A percentile compares a stretch with the other conserved stretches of the same genome.
phyloP scores from a whole-genome alignment of 495 filamentous ascomycete genomes.

The Aspergillus haitiensis region DNA sequence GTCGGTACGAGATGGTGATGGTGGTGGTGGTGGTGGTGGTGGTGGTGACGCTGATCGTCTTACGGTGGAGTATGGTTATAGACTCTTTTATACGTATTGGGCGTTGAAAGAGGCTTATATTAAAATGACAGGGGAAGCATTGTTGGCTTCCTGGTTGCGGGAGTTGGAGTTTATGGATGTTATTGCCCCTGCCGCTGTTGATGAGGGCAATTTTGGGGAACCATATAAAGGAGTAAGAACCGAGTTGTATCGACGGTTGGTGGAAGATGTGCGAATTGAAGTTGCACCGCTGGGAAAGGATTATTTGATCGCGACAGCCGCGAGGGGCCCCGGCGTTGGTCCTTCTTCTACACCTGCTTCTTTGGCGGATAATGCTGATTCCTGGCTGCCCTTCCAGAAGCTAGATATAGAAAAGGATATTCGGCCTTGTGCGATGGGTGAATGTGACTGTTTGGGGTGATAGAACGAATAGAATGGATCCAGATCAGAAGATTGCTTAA shows the following conservation, averaged over 20 bases:
- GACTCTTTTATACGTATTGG: constrained; percentile 86
- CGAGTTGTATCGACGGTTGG: constrained; percentile 46
- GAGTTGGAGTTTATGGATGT: constrained; percentile 68
- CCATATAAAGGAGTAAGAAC: constrained; percentile 53
- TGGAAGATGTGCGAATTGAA: constrained; percentile 59
- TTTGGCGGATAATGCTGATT: constrained; percentile 14
- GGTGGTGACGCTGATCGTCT: background rate
- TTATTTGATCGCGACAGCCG: constrained; percentile 62
- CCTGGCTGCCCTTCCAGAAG: constrained; percentile 26
- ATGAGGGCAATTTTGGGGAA: constrained; percentile 36
- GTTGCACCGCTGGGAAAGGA: constrained; percentile 60
- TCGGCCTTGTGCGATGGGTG: constrained; percentile 33
- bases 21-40: too few relatives aligned
- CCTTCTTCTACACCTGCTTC: constrained; percentile 1
- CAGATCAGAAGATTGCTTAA: background rate
- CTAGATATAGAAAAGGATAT: constrained; percentile 37
- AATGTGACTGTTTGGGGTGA: constrained; percentile 25
- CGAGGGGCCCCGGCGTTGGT: constrained; percentile 36
- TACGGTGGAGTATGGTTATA: constrained; percentile 57
- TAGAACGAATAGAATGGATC: background rate
- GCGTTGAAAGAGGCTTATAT: constrained; percentile 89
- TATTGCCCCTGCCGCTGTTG: constrained; percentile 48
- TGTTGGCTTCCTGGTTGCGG: constrained; percentile 76
- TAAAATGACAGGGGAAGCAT: constrained; percentile 88
- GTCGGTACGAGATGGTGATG: background rate